Evolutionary conservation across 495 filamentous ascomycete species (phyloP), one percentile per base, ranked within the genome.

Genomic region (Hapsidospora chrysogenum): DNA sequence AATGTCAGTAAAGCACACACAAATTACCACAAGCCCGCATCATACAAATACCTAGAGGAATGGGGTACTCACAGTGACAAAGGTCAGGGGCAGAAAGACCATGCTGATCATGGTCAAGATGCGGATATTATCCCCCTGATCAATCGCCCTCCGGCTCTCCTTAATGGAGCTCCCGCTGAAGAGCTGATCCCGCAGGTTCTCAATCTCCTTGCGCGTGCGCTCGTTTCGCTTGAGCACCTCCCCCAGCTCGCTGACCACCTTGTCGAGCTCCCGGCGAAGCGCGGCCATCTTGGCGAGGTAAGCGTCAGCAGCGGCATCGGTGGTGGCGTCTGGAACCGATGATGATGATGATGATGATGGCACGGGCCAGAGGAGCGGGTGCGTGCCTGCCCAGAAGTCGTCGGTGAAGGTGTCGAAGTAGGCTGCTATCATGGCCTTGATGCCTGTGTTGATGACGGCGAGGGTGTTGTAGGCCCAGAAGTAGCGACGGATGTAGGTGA

Each of bases 401-500:
- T 58, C 52, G 1, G 55, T 68, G 41, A 73, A 72, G 5, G 55
- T 61, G 16, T 56, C 48, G 29, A 54, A 41, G 45, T 64, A 70
- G 17, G 64, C 52, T 25, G 54, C 43, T 6, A 64, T 50, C 50
- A 70, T 69, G 17, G 56, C 50, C 36, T 64, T 60, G 45, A 74
- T 74, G 36, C 52, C 59, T 17, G 70, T 61, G 41, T 68, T 72
- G 46, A 74, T 60, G 14, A 66, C 57, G 19, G 58, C 64, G 4
- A 72, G 50, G 2, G 67, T 68, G 41, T 70, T 67, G 41, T 60
- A 63, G 10, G 63, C 64, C 63, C 64, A 72, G 43, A 74, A 72
- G 44, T 74, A 72, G 17, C 64, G 57, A 4, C 66, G 54, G 1
- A 64, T 67, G 47, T 63, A 68, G 20, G 66, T 70, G 41, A 67